Base-by-base conservation (phyloP, 345 rosid genomes). In the Acer saccharum region DNA sequence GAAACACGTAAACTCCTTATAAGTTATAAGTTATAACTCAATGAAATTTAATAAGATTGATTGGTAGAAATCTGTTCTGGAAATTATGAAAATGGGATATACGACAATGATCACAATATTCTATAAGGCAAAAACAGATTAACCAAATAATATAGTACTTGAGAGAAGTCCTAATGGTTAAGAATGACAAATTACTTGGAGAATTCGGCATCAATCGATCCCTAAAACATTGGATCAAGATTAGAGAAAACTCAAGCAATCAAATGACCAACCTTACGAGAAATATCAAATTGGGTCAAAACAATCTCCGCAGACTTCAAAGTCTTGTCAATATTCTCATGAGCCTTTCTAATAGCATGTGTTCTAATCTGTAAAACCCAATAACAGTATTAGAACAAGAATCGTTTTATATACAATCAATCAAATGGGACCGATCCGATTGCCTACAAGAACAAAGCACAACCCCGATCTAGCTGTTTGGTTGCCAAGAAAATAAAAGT, bases 241-340 rank as follows among this genome's bases (percentile, higher is more conserved):
- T 14, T 63, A 63, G 1, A 72, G 41, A 60, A 5, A 72, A 61
- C 20, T 14, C 10, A 7, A 68, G 10, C 20, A 61, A 68, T 68
- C 61, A 7, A 55, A 46, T 6, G 7, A 62, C 89, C 39, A 84
- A 96, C 99, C 99, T 96, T 95, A 67, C 87, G 92, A 65, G 86
- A 91, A 39, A 89, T 83, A 82, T 96, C 97, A 67, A 96, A 96
- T 70, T 92, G 98, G 39, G 87, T 79, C 87, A 94, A 77, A 77
- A 94, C 76, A 83, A 88, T 88, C 84, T 96, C 97, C 14, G 99
- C 98, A 73, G 97, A 75, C 80, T 96, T 96, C 72, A 94, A 85
- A 81, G 99, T 90, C 86, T 77, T 89, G 84, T 96, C 99, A 46
- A 96, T 96, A 81, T 96, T 96, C 91, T 94, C 99, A 63, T 94